phyloP scores from a whole-genome alignment of 805 yeast species.

The Torulaspora delbrueckii region DNA sequence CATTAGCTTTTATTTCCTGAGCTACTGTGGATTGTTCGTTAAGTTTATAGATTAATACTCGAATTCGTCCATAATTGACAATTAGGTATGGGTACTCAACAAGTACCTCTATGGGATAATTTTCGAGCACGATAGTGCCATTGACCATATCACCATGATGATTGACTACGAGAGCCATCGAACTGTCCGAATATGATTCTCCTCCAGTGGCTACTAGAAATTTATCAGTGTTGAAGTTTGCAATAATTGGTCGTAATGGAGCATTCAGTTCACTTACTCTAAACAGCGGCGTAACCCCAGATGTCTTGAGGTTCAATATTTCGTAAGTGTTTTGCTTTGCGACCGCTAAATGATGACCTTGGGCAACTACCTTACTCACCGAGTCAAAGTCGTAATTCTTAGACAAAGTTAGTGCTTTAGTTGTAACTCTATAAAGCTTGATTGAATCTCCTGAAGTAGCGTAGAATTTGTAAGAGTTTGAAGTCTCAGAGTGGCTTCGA shows the following conservation, averaged over 20 bases:
- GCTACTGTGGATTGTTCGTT: conserved; percentile 19
- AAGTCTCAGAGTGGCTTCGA: conserved; percentile 14
- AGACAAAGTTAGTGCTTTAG: conserved; percentile 6
- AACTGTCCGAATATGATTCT: conserved; percentile 19
- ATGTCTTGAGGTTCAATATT: conserved; percentile 19
- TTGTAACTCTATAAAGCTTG: conserved; percentile 13
- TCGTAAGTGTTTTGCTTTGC: conserved; percentile 26
- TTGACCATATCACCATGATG: conserved; percentile 31
- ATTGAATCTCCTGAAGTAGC: conserved; percentile 15
- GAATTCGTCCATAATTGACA: conserved; percentile 14
- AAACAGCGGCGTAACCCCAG: conserved; percentile 24
- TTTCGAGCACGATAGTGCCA: conserved; percentile 29
- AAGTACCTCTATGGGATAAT: conserved; percentile 23
- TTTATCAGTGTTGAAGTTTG: conserved; percentile 15
- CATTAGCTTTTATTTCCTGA: conserved; percentile 12
- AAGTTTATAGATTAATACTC: conserved; percentile 12
- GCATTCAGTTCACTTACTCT: conserved; percentile 26
- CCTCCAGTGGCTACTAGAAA: conserved; percentile 33
- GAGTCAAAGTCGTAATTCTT: conserved; percentile 15
- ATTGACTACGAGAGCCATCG: conserved; percentile 33
- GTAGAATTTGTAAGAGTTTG: conserved; percentile 17
- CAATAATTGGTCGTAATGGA: conserved; percentile 24
- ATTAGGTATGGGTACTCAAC: conserved; percentile 27
- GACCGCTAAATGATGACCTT: conserved; percentile 20
- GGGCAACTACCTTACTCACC: conserved; percentile 16